Evolutionary conservation across 2,329 filamentous ascomycete genomes (phyloP), one percentile per base, ranked within the genome.

Genomic region (Tolypocladium nubicola): DNA sequence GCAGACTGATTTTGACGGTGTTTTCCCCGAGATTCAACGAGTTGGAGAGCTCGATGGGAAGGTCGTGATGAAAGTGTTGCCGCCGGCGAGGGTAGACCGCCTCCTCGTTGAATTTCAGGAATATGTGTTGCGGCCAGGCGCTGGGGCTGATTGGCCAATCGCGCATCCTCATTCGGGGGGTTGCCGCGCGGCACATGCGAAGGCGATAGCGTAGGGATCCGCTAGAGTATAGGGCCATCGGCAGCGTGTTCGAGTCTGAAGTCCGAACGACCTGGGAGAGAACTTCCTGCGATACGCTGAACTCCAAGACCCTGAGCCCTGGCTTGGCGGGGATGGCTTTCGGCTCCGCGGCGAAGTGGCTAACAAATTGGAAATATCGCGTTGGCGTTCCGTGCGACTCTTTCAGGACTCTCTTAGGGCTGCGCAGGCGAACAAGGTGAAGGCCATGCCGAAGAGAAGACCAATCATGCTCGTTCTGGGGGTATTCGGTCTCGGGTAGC

Each of bases 1-100:
- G 60, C 56, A 74, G 73, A 60, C 64, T 82, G 63, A 92, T 68
- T 5, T 77, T 73, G 3, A 96, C 66, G 0, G 65, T 68, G 64
- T 96, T 96, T 7, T 68, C 66, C 0, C 89, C 90, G 19, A 71
- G 62, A 10, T 65, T 67, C 6, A 95, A 62, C 23, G 72, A 59
- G 11, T 81, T 69, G 1, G 90, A 91, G 30, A 96, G 74, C 62
- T 96, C 90, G 7, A 89, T 75, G 0, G 92, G 86, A 10, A 90
- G 70, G 63, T 95, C 89, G 63, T 86, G 89, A 13, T 85, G 86
- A 65, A 92, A 81, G 60, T 94, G 86, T 1, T 82, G 69, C 64
- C 89, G 90, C 35, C 87, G 81, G 45, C 87, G 81, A 11, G 83
- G 68, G 30, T 76, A 74, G 19, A 90, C 68, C 13, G 83, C 74